Percentiles rank a stretch among this genome's conserved stretches.
Evolutionary conservation across 2,329 filamentous ascomycete species (phyloP).

Genomic region (Monosporascus sp.): DNA sequence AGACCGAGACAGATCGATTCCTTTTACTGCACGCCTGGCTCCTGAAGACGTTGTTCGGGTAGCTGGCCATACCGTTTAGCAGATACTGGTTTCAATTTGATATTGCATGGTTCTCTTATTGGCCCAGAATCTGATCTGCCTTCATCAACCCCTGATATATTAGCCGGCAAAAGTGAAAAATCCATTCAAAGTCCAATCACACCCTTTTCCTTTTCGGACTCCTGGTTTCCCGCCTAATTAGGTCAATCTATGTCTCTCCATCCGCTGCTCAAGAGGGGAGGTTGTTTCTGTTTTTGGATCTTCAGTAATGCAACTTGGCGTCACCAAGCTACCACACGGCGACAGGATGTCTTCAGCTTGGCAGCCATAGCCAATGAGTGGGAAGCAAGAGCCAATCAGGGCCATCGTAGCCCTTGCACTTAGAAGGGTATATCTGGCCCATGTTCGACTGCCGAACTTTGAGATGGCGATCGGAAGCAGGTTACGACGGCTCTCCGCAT

Average conservation of each 20-base stretch:
- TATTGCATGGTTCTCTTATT: background rate
- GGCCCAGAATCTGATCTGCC: background rate
- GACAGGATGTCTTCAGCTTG: background rate
- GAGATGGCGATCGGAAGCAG: background rate
- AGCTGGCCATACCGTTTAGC: too few relatives aligned
- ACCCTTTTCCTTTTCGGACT: background rate
- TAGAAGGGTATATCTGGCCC: background rate
- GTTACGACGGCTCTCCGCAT: background rate
- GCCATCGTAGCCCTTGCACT: background rate
- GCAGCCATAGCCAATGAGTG: background rate
- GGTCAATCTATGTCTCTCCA: background rate
- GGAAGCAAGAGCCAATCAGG: background rate
- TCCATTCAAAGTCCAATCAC: background rate
- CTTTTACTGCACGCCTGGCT: too few relatives aligned
- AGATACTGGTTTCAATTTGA: too few relatives aligned
- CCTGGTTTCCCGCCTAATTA: background rate
- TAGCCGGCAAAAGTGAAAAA: conserved; percentile 1
- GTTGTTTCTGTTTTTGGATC: background rate
- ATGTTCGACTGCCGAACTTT: background rate
- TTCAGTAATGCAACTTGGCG: background rate
- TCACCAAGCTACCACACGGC: background rate
- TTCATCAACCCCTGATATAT: background rate
- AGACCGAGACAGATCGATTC: too few relatives aligned
- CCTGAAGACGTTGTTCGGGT: too few relatives aligned
- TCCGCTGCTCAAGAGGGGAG: background rate